A percentile compares a stretch with the other conserved stretches of the same genome.
Conservation (phyloP, 108 stramenopile genomes). For the Cyclostephanos tholiformis region DNA sequence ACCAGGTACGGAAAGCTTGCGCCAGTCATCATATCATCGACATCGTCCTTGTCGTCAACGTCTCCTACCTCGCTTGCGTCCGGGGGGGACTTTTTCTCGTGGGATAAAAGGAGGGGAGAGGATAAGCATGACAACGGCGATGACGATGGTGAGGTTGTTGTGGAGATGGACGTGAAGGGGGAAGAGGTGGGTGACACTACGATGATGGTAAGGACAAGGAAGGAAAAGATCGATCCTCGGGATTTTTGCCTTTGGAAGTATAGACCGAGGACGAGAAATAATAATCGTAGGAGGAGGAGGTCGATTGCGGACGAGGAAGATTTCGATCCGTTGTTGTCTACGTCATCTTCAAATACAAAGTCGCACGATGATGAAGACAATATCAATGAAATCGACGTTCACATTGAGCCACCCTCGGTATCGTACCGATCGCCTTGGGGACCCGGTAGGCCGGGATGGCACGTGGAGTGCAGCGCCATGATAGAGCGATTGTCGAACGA, state of each 20-base stretch:
- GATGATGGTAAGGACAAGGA: slow-evolving; percentile 45
- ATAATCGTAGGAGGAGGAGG: background rate
- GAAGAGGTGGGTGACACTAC: slow-evolving; percentile 15
- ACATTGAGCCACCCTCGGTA: slow-evolving; percentile 50
- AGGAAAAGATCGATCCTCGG: slow-evolving; percentile 57
- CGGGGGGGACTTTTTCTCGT: slow-evolving; percentile 52
- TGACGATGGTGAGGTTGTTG: slow-evolving; percentile 5
- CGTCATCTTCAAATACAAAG: slow-evolving; percentile 25
- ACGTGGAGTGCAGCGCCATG: slow-evolving; percentile 99
- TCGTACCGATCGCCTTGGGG: slow-evolving; percentile 94
- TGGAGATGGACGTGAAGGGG: background rate
- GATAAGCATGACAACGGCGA: background rate
- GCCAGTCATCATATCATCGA: slow-evolving; percentile 62
- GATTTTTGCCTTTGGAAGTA: slow-evolving; percentile 99
- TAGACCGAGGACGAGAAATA: slow-evolving; percentile 12
- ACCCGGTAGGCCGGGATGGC: slow-evolving; percentile 97
- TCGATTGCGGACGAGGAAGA: background rate
- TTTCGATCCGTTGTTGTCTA: background rate
- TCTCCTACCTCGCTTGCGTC: background rate
- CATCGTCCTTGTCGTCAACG: too few relatives aligned
- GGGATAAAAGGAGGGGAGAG: slow-evolving; percentile 13
- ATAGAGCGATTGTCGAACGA: slow-evolving; percentile 50
- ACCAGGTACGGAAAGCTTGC: slow-evolving; percentile 92
- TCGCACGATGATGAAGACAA: background rate
- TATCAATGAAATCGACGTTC: slow-evolving; percentile 32